Evolutionary conservation across 768 basidiomycete species (phyloP).

Genomic region (Tulasnella sp.): DNA sequence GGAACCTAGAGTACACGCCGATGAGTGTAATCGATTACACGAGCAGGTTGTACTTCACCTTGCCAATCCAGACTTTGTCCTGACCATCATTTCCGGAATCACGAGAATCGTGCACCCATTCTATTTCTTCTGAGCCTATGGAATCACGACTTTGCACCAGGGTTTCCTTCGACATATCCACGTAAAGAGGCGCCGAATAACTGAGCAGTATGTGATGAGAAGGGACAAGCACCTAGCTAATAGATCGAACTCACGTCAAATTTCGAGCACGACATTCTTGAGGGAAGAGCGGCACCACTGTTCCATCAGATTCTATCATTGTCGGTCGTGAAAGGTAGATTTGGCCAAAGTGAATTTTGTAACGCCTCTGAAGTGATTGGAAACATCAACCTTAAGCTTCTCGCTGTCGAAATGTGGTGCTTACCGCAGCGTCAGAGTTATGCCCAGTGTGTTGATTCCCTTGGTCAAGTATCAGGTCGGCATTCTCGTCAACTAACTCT

Average conservation of each 20-base stretch:
- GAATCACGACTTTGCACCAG: constrained; percentile 69
- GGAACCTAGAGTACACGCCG: constrained; percentile 52
- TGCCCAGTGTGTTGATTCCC: constrained; percentile 91
- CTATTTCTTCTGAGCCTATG: constrained; percentile 63
- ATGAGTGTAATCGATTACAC: background rate
- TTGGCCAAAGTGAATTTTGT: constrained; percentile 95
- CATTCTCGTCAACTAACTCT: constrained; percentile 92
- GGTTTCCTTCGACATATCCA: constrained; percentile 87
- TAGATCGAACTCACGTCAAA: constrained; percentile 40
- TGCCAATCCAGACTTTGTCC: constrained; percentile 83
- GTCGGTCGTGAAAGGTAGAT: constrained; percentile 94
- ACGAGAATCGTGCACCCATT: constrained; percentile 59
- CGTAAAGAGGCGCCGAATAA: constrained; percentile 88
- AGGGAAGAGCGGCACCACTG: constrained; percentile 85
- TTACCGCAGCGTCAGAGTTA: constrained; percentile 35
- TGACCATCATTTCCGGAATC: constrained; percentile 49
- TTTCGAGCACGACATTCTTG: constrained; percentile 93
- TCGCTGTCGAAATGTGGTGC: constrained; percentile 1
- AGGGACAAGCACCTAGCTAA: background rate
- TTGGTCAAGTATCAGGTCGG: constrained; percentile 93
- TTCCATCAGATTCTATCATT: constrained; percentile 89
- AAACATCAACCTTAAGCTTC: background rate
- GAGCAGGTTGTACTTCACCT: constrained; percentile 35
- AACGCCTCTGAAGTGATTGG: constrained; percentile 49
- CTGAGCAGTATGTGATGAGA: constrained; percentile 10